A percentile compares a stretch with the other conserved stretches of the same genome.
Conservation (phyloP, 345 rosid genomes). For the Populus deltoides region DNA sequence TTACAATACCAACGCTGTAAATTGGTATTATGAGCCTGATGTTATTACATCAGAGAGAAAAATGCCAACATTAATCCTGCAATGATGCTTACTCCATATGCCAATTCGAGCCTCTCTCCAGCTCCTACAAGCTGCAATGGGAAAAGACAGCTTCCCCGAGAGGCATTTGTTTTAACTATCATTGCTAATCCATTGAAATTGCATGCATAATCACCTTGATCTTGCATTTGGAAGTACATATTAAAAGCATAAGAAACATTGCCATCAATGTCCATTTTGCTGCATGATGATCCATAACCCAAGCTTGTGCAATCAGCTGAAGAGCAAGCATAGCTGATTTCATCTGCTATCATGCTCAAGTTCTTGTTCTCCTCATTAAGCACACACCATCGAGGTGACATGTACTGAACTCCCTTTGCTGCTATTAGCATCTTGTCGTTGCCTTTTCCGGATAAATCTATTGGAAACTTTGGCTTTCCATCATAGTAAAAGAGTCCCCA, state of each 20-base stretch:
- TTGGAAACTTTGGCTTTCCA: slow-evolving; percentile 61
- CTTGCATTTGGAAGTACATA: slow-evolving; percentile 54
- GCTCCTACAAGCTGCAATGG: slow-evolving; percentile 53
- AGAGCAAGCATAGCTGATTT: slow-evolving; percentile 51
- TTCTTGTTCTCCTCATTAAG: slow-evolving; percentile 24
- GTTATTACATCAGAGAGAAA: slow-evolving; percentile 6
- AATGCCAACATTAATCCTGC: slow-evolving; percentile 4
- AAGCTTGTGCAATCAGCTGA: slow-evolving; percentile 56
- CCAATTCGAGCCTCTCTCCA: slow-evolving; percentile 25
- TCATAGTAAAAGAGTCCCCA: slow-evolving; percentile 88
- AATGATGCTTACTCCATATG: neutral
- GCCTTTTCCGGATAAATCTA: slow-evolving; percentile 65
- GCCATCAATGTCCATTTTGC: slow-evolving; percentile 16
- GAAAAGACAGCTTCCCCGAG: slow-evolving; percentile 45
- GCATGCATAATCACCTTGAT: slow-evolving; percentile 61
- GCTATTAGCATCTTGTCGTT: slow-evolving; percentile 44
- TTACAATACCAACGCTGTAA: neutral
- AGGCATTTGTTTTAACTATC: slow-evolving; percentile 43
- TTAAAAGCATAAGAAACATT: slow-evolving; percentile 74
- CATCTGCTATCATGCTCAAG: slow-evolving; percentile 7
- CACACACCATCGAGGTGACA: slow-evolving; percentile 61
- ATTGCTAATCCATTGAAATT: slow-evolving; percentile 57
- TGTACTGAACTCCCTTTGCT: slow-evolving; percentile 63
- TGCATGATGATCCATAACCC: slow-evolving; percentile 43
- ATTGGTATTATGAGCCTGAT: neutral